Percentiles rank a stretch among this genome's conserved stretches.
Evolutionary conservation across 176 grass and related monocot genomes (phyloP).

Genomic region (Puccinellia tenuiflora): DNA sequence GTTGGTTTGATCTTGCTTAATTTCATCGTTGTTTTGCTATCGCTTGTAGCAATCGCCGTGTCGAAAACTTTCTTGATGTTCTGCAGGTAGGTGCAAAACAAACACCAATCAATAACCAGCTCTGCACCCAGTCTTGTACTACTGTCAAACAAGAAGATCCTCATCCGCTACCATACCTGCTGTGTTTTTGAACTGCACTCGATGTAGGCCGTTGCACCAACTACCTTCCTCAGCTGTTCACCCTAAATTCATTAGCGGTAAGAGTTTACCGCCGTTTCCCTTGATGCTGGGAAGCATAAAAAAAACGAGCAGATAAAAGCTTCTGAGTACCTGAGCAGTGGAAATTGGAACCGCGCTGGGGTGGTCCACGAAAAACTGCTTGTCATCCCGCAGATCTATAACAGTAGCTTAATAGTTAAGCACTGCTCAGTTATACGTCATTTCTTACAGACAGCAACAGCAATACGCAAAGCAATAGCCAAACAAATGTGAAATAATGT

Average conservation of each 20-base stretch:
- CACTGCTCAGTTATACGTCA: neutral
- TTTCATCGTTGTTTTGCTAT: too few relatives aligned
- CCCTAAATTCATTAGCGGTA: conserved; percentile 37
- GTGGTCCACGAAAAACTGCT: conserved; percentile 46
- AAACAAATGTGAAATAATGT: neutral
- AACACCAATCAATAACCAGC: conserved; percentile 10
- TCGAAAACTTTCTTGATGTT: conserved; percentile 81
- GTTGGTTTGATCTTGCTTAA: too few relatives aligned
- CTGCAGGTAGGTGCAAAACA: conserved; percentile 21
- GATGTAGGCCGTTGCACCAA: conserved; percentile 57
- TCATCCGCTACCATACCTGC: conserved; percentile 48
- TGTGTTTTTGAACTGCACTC: conserved; percentile 79
- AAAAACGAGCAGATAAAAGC: neutral
- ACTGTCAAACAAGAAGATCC: neutral
- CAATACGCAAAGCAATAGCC: too few relatives aligned
- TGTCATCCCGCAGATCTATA: conserved; percentile 48
- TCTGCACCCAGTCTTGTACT: neutral
- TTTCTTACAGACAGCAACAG: neutral
- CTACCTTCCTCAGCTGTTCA: conserved; percentile 66
- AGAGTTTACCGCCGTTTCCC: neutral
- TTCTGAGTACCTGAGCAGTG: conserved; percentile 35
- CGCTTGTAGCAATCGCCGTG: too few relatives aligned
- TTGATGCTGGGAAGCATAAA: neutral
- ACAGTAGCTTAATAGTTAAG: neutral
- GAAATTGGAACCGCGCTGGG: conserved; percentile 43